Conservation (phyloP, 2,329 filamentous ascomycete species). For the Paecilomyces fulvus region DNA sequence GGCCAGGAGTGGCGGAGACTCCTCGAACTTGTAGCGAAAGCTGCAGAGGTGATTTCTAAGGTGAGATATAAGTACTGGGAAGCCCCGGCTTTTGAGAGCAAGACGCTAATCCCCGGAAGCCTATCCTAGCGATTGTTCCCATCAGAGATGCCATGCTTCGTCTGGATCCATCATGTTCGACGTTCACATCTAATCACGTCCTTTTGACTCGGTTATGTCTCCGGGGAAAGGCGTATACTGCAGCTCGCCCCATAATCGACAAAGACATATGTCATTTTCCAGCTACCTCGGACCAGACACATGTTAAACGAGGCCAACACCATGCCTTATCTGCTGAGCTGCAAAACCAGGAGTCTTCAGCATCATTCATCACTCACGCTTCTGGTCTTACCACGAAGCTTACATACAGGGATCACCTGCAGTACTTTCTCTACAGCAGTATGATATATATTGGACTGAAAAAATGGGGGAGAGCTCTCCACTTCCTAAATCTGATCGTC, state of each 20-base stretch:
- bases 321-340: slow-evolving; percentile 18
- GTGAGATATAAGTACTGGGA: slow-evolving; percentile 14
- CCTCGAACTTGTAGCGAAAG: slow-evolving; percentile 24
- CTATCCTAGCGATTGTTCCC: slow-evolving; percentile 29
- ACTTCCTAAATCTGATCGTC: slow-evolving; percentile 57
- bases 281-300: slow-evolving; percentile 12
- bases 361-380: slow-evolving; percentile 25
- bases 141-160: slow-evolving; percentile 37
- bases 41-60: slow-evolving; percentile 26
- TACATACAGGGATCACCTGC: slow-evolving; percentile 40
- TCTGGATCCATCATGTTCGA: slow-evolving; percentile 34
- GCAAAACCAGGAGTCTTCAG: slow-evolving; percentile 18
- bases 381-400: slow-evolving; percentile 34
- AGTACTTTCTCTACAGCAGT: slow-evolving; percentile 60
- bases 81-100: background rate
- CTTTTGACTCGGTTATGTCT: slow-evolving; percentile 35
- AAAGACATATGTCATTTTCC: slow-evolving; percentile 36
- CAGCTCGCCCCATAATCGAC: slow-evolving; percentile 34
- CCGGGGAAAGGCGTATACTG: slow-evolving; percentile 29
- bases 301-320: slow-evolving; percentile 12
- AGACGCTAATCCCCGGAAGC: slow-evolving; percentile 19
- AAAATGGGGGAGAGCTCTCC: slow-evolving; percentile 55
- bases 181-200: slow-evolving; percentile 37
- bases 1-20: slow-evolving; percentile 32
- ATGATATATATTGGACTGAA: slow-evolving; percentile 54